Percentiles rank a stretch among this genome's conserved stretches.
These are phyloP conservation scores for Cladosporium sp. DNA, from an alignment of 2,329 filamentous ascomycete genomes.

Conservation along the genomic window DNA sequence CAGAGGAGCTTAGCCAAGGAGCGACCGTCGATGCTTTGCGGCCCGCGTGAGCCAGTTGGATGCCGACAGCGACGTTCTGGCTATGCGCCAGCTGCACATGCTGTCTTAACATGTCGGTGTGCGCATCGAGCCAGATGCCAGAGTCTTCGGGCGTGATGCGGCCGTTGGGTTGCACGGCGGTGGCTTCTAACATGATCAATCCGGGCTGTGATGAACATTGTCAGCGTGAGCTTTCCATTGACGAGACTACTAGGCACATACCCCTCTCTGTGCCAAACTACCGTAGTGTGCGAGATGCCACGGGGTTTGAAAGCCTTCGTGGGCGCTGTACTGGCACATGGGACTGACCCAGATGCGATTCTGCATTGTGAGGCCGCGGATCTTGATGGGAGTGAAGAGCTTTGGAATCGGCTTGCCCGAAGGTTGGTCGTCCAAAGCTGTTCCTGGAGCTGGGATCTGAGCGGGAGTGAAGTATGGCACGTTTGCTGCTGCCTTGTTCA, in stretches of 20 bases:
- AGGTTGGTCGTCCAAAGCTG: conserved; percentile 45
- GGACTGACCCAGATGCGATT: conserved; percentile 66
- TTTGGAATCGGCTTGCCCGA: conserved; percentile 48
- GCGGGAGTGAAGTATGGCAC: conserved; percentile 51
- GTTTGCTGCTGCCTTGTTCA: conserved; percentile 24
- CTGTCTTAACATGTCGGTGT: conserved; percentile 69
- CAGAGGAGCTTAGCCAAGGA: conserved; percentile 60
- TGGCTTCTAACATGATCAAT: conserved; percentile 76
- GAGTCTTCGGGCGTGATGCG: conserved; percentile 77
- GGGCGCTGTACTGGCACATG: conserved; percentile 66
- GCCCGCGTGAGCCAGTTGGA: conserved; percentile 82
- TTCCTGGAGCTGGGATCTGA: conserved; percentile 49
- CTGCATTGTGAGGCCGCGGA: conserved; percentile 61
- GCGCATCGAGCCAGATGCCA: conserved; percentile 80
- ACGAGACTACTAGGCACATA: neutral
- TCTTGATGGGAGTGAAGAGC: conserved; percentile 58
- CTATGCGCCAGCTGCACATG: conserved; percentile 76
- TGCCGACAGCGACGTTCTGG: conserved; percentile 71
- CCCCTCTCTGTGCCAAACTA: conserved; percentile 71
- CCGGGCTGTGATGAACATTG: conserved; percentile 48
- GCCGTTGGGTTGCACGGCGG: conserved; percentile 71
- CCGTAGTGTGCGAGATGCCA: conserved; percentile 36
- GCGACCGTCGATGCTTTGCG: conserved; percentile 58
- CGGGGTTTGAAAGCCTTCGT: conserved; percentile 71
- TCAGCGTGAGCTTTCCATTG: neutral